These are phyloP conservation scores for Inonotus hispidus DNA, from an alignment of 1,284 basidiomycete genomes.

Conservation along the genomic window DNA sequence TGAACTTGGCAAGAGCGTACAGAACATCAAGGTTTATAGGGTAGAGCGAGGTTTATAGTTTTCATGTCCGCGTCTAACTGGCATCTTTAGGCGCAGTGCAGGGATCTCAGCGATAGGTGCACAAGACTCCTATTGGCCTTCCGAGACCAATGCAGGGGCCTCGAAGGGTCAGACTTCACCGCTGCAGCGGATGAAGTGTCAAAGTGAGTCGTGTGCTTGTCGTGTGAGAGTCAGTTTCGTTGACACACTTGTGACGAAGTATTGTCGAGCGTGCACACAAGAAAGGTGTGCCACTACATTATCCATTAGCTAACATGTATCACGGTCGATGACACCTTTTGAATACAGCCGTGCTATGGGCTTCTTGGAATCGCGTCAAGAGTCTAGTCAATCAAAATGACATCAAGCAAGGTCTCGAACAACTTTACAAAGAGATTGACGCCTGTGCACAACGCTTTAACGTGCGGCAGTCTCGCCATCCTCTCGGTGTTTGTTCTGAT, in stretches of 20 bases:
- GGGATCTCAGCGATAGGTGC: conserved; percentile 32
- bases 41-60: conserved; percentile 21
- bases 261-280: conserved; percentile 30
- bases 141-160: conserved; percentile 29
- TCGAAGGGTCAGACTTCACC: conserved; percentile 30
- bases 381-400: conserved; percentile 36
- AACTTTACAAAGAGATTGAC: conserved; percentile 34
- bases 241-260: conserved; percentile 21
- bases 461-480: conserved; percentile 3
- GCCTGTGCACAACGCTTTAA: conserved; percentile 23
- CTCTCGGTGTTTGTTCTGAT: neutral
- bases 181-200: conserved; percentile 34
- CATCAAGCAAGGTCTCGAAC: conserved; percentile 36
- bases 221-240: neutral
- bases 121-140: conserved; percentile 30
- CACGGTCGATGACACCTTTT: neutral
- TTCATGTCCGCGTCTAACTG: neutral
- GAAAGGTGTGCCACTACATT: conserved; percentile 19
- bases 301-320: neutral
- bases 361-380: conserved; percentile 30
- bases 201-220: conserved; percentile 25
- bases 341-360: conserved; percentile 33
- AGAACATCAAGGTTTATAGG: conserved; percentile 35
- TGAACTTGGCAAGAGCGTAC: conserved; percentile 10
- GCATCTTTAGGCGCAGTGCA: conserved; percentile 34